These are phyloP conservation scores for Zygosaccharomyces pseudobailii DNA, from an alignment of 1,139 yeast genomes.

Conservation along the genomic window DNA sequence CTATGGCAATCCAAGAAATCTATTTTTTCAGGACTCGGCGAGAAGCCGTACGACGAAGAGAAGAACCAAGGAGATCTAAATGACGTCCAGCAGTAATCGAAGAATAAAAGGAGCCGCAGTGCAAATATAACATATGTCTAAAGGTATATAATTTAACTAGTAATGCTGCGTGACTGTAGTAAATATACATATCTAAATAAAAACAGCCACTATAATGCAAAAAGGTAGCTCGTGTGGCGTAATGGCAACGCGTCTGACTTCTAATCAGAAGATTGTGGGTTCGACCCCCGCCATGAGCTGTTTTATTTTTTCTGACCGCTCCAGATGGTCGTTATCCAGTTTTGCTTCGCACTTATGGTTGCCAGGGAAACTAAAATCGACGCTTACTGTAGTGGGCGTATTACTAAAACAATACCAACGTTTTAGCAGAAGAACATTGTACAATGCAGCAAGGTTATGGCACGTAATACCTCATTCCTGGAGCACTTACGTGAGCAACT, in stretches of 20 bases:
- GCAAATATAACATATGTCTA: too few species aligned
- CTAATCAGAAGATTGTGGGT: conserved; percentile 57
- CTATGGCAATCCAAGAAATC: not conserved
- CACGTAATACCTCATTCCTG: conserved; percentile 2
- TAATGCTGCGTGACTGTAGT: too few species aligned
- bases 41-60: too few species aligned
- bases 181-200: too few species aligned
- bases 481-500: conserved; percentile 10
- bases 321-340: not conserved
- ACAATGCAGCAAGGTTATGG: not conserved
- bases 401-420: not conserved
- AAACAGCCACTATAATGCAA: not conserved
- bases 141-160: too few species aligned
- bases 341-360: not conserved
- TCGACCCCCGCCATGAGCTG: conserved; percentile 57
- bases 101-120: too few species aligned
- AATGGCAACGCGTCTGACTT: conserved; percentile 61
- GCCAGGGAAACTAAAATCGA: not conserved
- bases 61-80: too few species aligned
- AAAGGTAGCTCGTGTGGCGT: conserved; percentile 48
- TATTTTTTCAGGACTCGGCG: not conserved
- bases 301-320: conserved; percentile 10
- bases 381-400: not conserved
- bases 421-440: not conserved
- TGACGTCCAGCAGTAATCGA: too few species aligned